phyloP scores from a whole-genome alignment of 768 basidiomycete genomes.

The Tricholoma matsutake region DNA sequence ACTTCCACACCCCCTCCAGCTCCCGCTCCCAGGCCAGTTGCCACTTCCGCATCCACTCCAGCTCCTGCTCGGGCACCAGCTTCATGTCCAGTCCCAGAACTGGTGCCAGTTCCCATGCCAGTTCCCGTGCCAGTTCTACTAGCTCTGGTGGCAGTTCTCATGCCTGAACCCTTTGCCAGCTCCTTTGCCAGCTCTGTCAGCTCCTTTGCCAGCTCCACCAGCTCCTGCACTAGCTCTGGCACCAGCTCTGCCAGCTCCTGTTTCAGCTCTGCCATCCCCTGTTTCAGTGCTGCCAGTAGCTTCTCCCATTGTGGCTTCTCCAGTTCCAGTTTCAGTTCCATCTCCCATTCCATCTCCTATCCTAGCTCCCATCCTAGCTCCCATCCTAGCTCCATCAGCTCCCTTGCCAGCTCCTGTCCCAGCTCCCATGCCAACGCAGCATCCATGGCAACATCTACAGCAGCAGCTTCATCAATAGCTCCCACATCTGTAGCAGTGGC shows the following conservation, averaged over 20 bases:
- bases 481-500: too few species aligned
- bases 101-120: neutral
- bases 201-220: too few species aligned
- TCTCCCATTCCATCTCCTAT: neutral
- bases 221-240: neutral
- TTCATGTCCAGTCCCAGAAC: neutral
- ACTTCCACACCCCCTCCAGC: neutral
- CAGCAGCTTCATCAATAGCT: too few species aligned
- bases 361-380: neutral
- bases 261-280: too few species aligned
- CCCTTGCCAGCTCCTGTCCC: neutral
- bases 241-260: neutral
- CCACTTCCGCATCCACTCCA: neutral
- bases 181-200: neutral
- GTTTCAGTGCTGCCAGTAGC: too few species aligned
- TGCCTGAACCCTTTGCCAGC: too few species aligned
- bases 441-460: too few species aligned
- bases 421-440: too few species aligned
- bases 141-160: neutral
- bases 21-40: neutral
- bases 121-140: neutral
- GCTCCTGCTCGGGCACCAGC: neutral
- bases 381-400: too few species aligned
- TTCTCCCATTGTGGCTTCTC: too few species aligned
- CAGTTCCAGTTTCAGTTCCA: too few species aligned